phyloP scores from a whole-genome alignment of 1,139 yeast genomes.

The Arxiozyma bovina region DNA sequence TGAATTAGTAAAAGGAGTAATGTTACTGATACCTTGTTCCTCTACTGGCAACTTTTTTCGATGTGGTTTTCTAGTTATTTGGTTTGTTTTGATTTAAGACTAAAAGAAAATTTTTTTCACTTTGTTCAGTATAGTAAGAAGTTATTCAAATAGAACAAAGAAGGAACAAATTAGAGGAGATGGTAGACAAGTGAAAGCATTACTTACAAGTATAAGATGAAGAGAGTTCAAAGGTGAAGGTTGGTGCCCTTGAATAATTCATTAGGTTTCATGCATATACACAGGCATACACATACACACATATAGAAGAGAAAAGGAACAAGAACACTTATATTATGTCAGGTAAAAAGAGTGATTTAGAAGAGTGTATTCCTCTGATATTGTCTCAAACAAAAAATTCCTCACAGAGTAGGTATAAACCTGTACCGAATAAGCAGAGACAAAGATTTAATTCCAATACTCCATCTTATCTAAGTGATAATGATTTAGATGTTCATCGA shows the following conservation, averaged over 20 bases:
- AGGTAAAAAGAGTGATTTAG: background rate
- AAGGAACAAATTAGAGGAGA: background rate
- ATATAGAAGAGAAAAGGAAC: background rate
- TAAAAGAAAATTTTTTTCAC: background rate
- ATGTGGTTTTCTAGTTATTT: background rate
- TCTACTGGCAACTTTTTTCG: background rate
- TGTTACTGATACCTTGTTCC: background rate
- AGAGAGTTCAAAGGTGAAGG: background rate
- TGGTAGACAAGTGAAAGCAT: background rate
- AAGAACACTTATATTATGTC: background rate
- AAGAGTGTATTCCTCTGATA: background rate
- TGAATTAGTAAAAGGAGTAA: too few species aligned
- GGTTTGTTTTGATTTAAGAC: background rate
- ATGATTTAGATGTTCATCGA: constrained; percentile 4
- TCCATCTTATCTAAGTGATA: background rate
- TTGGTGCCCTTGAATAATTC: background rate
- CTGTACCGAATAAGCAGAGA: background rate
- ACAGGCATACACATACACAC: background rate
- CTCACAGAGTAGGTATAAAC: background rate
- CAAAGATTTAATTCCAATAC: background rate
- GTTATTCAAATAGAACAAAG: background rate
- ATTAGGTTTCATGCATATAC: too few species aligned
- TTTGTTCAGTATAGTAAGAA: too few species aligned
- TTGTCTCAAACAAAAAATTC: background rate
- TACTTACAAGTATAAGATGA: background rate